Evolutionary conservation across 1,284 basidiomycete species (phyloP).

Genomic region (Cryptococcus deneoformans): DNA sequence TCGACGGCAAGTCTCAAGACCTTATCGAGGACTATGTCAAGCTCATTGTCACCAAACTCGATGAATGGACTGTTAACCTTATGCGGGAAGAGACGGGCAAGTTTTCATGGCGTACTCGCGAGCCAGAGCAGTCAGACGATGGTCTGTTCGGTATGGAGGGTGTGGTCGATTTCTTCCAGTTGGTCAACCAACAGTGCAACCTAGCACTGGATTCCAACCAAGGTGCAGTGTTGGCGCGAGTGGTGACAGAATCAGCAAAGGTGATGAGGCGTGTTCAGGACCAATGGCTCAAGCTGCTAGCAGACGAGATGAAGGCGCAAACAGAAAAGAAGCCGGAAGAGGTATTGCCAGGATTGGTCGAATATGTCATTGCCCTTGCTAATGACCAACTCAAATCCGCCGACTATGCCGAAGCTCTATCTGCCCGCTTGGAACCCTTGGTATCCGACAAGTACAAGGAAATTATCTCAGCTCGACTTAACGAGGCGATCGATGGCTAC

Average conservation of each 20-base stretch:
- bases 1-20: slow-evolving; percentile 89
- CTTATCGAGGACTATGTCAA: slow-evolving; percentile 96
- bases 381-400: slow-evolving; percentile 98
- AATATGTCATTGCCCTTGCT: slow-evolving; percentile 96
- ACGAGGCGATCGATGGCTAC: slow-evolving; percentile 97
- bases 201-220: slow-evolving; percentile 94
- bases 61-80: slow-evolving; percentile 94
- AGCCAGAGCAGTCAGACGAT: slow-evolving; percentile 85
- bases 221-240: slow-evolving; percentile 85
- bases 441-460: slow-evolving; percentile 90
- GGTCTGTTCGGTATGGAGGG: slow-evolving; percentile 90
- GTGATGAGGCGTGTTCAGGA: slow-evolving; percentile 89
- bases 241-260: slow-evolving; percentile 81
- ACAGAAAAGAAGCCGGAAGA: slow-evolving; percentile 81
- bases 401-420: slow-evolving; percentile 85
- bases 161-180: slow-evolving; percentile 93
- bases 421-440: slow-evolving; percentile 80
- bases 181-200: slow-evolving; percentile 97
- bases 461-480: slow-evolving; percentile 79
- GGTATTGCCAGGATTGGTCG: slow-evolving; percentile 80
- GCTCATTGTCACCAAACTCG: slow-evolving; percentile 90
- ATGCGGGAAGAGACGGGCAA: slow-evolving; percentile 87
- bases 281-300: slow-evolving; percentile 81
- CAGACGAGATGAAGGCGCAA: slow-evolving; percentile 83
- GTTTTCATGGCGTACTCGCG: slow-evolving; percentile 76